Evolutionary conservation across 345 rosid species (phyloP).

Genomic region (Corchorus capsularis): DNA sequence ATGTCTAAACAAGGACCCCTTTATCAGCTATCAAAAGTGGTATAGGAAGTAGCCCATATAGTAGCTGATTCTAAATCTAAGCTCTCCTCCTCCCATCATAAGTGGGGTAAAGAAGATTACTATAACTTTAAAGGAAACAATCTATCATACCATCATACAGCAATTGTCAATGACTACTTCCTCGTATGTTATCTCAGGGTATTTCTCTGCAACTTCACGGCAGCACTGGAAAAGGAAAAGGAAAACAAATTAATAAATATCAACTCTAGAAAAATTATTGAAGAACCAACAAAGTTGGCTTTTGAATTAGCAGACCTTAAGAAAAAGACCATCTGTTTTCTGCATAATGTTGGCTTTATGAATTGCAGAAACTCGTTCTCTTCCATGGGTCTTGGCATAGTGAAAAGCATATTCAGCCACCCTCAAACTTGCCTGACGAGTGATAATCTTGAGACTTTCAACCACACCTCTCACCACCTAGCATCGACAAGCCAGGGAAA

Average conservation of each 20-base stretch:
- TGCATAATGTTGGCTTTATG: slow-evolving; percentile 99
- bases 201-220: slow-evolving; percentile 98
- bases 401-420: slow-evolving; percentile 99
- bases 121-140: not conserved
- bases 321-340: slow-evolving; percentile 98
- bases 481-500: slow-evolving; percentile 15
- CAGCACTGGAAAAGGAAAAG: slow-evolving; percentile 72
- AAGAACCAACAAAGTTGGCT: not conserved
- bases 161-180: slow-evolving; percentile 99
- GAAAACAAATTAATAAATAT: slow-evolving; percentile 10
- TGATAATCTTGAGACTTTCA: slow-evolving; percentile 96
- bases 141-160: slow-evolving; percentile 88
- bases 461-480: slow-evolving; percentile 99
- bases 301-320: slow-evolving; percentile 52
- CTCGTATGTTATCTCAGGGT: slow-evolving; percentile 91
- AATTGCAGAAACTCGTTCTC: slow-evolving; percentile 95
- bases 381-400: slow-evolving; percentile 94
- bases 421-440: slow-evolving; percentile 96
- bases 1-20: not conserved
- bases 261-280: not conserved
- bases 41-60: not conserved
- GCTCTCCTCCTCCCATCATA: not conserved
- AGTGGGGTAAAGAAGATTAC: not conserved
- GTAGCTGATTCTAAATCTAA: slow-evolving; percentile 7
- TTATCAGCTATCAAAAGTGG: not conserved